Conservation (phyloP, 2,329 filamentous ascomycete genomes). For the Sporothrix curviconia region DNA sequence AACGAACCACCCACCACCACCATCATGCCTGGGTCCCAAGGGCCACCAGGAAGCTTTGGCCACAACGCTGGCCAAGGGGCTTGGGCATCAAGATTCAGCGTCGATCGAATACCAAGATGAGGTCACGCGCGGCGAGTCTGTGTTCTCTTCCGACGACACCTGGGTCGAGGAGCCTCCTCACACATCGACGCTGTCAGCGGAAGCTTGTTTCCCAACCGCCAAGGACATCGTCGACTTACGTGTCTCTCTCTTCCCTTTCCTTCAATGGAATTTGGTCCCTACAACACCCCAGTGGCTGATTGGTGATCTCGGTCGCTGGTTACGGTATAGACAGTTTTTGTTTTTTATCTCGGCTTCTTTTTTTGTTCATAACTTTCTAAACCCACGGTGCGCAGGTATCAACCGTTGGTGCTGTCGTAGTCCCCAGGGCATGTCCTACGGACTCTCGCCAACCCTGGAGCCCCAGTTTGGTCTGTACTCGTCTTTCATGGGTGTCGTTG, state of each 20-base stretch:
- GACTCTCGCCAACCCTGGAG: slow-evolving; percentile 67
- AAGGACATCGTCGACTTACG: slow-evolving; percentile 52
- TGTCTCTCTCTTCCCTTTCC: slow-evolving; percentile 76
- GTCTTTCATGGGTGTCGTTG: slow-evolving; percentile 88
- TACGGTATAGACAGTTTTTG: slow-evolving; percentile 26
- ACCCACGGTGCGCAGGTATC: no score
- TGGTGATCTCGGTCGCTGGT: slow-evolving; percentile 87
- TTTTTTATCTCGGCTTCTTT: background rate
- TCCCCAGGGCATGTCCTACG: slow-evolving; percentile 97
- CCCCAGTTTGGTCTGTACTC: slow-evolving; percentile 85
- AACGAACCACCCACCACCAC: no score
- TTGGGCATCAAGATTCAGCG: slow-evolving; percentile 77
- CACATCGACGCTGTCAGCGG: slow-evolving; percentile 63
- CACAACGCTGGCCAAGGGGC: slow-evolving; percentile 67
- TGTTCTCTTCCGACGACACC: slow-evolving; percentile 64
- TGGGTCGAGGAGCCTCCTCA: slow-evolving; percentile 82
- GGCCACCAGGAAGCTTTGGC: slow-evolving; percentile 58
- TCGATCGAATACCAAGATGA: slow-evolving; percentile 54
- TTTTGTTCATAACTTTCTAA: no score
- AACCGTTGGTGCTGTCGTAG: slow-evolving; percentile 63
- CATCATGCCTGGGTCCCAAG: slow-evolving; percentile 18
- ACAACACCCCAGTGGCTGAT: slow-evolving; percentile 85
- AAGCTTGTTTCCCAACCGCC: slow-evolving; percentile 55
- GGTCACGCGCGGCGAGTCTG: slow-evolving; percentile 70
- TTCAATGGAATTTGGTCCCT: slow-evolving; percentile 81